Base-by-base conservation (phyloP, 305 asterid species). In the Fraxinus velutina region DNA sequence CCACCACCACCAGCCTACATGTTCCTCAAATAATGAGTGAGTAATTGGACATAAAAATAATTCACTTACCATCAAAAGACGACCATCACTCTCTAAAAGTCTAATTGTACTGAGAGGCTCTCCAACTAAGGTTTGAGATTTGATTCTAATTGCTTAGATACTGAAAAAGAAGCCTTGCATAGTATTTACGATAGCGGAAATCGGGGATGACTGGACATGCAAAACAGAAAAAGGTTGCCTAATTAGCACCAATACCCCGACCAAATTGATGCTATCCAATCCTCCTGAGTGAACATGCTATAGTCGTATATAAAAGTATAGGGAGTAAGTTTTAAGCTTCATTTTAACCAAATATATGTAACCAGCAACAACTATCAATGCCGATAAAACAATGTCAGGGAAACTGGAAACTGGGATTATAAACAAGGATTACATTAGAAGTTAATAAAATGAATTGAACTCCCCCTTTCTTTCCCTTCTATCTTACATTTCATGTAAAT, bases 371-470 rank as follows among this genome's bases (percentile, higher is more conserved):
- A 30, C 44, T 0, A 32, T 13, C 5, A 21, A 13, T 0, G 77
- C 22, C 27, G 34, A 6, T 21, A 62, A 15, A 62, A 62, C 72
- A 62, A 62, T 62, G 72, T 9, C 32, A 24, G 30, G 52, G 62
- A 27, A 81, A 24, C 50, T 22, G 52, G 73, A 62, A 44, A 82
- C 37, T 27, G 34, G 47, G 75, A 76, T 36, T 82, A 82, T 70
- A 47, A 50, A 70, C 81, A 77, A 78, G n/a, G 62, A 66, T 71
- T 77, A 72, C 77, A 77, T n/a, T 10, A 4, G 37, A 68, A 29
- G 39, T 82, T 50, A 44, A 79, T 79, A 19, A 68, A 82, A 55
- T 73, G 75, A 77, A 71, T 83, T 70, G 30, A 73, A 37, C 57
- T 33, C 27, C 77, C 80, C 55, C 73, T 44, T 60, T 10, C 55